Evolutionary conservation across 2,329 filamentous ascomycete species (phyloP).

Genomic region (Sporothrix curviconia): DNA sequence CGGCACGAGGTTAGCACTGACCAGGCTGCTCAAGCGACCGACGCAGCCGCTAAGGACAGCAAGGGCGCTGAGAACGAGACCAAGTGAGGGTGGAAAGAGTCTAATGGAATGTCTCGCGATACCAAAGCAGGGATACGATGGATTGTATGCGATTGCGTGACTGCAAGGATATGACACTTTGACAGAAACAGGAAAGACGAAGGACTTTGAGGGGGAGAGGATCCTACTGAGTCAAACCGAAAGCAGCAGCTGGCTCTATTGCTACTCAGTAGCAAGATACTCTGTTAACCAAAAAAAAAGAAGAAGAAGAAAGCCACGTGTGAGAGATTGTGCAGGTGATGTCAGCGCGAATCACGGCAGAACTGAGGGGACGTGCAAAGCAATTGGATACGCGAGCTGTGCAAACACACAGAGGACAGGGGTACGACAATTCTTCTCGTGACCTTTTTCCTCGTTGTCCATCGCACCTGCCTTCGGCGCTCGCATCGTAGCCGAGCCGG

Average conservation of each 20-base stretch:
- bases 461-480: neutral
- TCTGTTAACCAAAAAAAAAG: too few species aligned
- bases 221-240: too few species aligned
- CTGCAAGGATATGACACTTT: neutral
- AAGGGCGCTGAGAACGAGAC: neutral
- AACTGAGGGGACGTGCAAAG: neutral
- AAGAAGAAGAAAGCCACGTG: neutral
- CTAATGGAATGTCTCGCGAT: too few species aligned
- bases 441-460: neutral
- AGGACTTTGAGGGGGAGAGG: too few species aligned
- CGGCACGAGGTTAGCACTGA: too few species aligned
- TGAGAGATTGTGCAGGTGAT: neutral
- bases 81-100: neutral
- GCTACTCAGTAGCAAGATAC: too few species aligned
- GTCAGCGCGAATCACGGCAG: neutral
- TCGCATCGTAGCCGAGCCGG: neutral
- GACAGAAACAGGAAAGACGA: too few species aligned
- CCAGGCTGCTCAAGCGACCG: neutral
- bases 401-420: neutral
- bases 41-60: neutral
- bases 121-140: neutral
- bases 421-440: neutral
- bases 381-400: neutral
- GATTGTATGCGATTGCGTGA: neutral
- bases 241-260: too few species aligned